phyloP scores from a whole-genome alignment of 2,329 filamentous ascomycete species.

The Ceratocystis alfenasii region DNA sequence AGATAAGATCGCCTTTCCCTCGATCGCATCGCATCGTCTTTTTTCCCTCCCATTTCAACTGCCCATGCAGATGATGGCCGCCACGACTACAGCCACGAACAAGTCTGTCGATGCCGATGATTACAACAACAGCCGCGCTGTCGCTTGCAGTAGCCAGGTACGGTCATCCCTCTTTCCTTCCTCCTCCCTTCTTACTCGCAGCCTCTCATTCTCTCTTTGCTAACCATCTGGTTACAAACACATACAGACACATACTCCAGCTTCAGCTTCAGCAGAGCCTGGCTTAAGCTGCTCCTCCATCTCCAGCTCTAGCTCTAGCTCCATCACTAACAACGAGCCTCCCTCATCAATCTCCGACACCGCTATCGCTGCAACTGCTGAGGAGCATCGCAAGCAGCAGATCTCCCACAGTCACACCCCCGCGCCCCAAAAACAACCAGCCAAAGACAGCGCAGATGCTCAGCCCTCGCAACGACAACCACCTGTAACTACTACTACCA shows the following conservation, averaged over 20 bases:
- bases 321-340: neutral
- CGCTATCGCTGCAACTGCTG: neutral
- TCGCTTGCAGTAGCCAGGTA: slow-evolving; percentile 18
- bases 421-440: no score
- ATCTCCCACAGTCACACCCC: neutral
- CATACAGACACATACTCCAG: neutral
- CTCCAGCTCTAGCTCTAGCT: neutral
- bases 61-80: slow-evolving; percentile 20
- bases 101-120: slow-evolving; percentile 19
- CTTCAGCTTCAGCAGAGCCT: slow-evolving; percentile 7
- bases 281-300: neutral
- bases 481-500: slow-evolving; percentile 41
- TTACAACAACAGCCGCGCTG: slow-evolving; percentile 16
- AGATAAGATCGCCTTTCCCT: slow-evolving; percentile 8
- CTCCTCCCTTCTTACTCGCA: neutral
- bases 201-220: neutral
- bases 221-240: neutral
- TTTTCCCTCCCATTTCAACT: neutral
- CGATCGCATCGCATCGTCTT: slow-evolving; percentile 13
- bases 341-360: neutral
- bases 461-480: slow-evolving; percentile 4
- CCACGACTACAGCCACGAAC: slow-evolving; percentile 18
- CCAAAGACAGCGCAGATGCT: slow-evolving; percentile 25
- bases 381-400: neutral
- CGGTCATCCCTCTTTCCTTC: neutral